Percentiles rank a stretch among this genome's conserved stretches.
These are phyloP conservation scores for Marasmius fiardii DNA, from an alignment of 1,284 basidiomycete species.

Conservation along the genomic window DNA sequence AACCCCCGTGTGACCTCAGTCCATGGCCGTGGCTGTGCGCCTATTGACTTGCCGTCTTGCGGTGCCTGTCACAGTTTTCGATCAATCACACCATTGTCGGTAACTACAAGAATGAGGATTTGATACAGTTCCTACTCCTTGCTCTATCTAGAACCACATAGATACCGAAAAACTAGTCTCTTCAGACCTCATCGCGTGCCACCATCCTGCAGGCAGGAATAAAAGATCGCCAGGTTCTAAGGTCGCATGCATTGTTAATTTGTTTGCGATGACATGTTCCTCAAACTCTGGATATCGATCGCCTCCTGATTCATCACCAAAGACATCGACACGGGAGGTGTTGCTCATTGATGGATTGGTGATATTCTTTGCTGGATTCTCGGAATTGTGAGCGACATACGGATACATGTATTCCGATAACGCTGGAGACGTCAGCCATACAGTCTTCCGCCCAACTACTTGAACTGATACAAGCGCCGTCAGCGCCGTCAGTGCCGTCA, in stretches of 20 bases:
- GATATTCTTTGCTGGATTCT: conserved; percentile 37
- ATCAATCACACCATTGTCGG: neutral
- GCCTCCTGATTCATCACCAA: conserved; percentile 32
- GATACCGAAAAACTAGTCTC: conserved; percentile 74
- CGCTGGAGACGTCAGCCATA: conserved; percentile 88
- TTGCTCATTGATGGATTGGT: conserved; percentile 51
- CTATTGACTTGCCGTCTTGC: neutral
- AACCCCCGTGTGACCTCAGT: conserved; percentile 7
- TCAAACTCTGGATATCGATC: conserved; percentile 47
- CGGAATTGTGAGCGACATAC: conserved; percentile 23
- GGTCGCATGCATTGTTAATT: conserved; percentile 55
- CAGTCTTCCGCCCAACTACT: conserved; percentile 82
- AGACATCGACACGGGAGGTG: conserved; percentile 70
- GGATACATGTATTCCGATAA: conserved; percentile 55
- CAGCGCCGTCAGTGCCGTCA: conserved; percentile 7
- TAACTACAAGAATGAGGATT: neutral
- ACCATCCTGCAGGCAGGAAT: conserved; percentile 89
- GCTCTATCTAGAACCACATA: conserved; percentile 63
- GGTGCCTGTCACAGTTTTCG: neutral
- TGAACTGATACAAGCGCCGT: conserved; percentile 53
- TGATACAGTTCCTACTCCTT: conserved; percentile 14
- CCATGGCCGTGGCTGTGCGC: conserved; percentile 1
- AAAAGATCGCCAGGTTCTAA: conserved; percentile 82
- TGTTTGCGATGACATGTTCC: conserved; percentile 51
- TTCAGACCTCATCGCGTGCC: conserved; percentile 89